Evolutionary conservation across 352 stramenopile species (phyloP), one percentile per base, ranked within the genome.

Genomic region (Pythium rishiriense): DNA sequence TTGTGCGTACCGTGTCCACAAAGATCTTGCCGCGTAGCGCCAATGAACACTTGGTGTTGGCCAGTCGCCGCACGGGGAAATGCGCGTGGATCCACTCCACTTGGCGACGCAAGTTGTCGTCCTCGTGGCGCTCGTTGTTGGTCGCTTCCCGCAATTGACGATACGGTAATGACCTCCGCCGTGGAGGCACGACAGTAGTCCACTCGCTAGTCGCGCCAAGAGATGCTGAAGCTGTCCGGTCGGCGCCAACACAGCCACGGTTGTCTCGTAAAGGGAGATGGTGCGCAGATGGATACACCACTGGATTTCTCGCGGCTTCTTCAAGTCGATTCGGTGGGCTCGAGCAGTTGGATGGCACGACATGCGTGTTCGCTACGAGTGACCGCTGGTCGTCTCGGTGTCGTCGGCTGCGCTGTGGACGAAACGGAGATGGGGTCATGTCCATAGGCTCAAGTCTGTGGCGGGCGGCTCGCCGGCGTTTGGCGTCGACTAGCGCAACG

Each of bases 61-160:
- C 77, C 19, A 87, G 77, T 35, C 75, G 75, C 15, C 83, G 54
- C 37, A 90, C 71, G 0, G 81, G 81, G 11, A 88, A 76, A 46
- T 90, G 78, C 2, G 67, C 45, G 26, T 85, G 78, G 58, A 90
- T 90, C 79, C 81, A 88, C 64, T 81, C 64, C 31, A 90, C 73
- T 58, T 90, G 75, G 26, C 33, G 42, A 14, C 66, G 54, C 14
- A 89, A 58, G n/a, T 72, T 55, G n/a, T 22, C 29, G 7, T 31
- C 21, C 19, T 35, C 33, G 11, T 41, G 10, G 9, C 3, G 33
- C 3, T 39, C 33, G 9, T 39, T 12, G 3, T 3, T 39, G 10
- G 33, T 39, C 33, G 33, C 33, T 14, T 39, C 33, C 33, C 33
- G 33, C 11, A 9, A 39, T 9, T 14, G 33, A 9, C 33, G 33